These are phyloP conservation scores for Plasmodium coatneyi DNA, from an alignment of 169 alveolate species.

Conservation along the genomic window DNA sequence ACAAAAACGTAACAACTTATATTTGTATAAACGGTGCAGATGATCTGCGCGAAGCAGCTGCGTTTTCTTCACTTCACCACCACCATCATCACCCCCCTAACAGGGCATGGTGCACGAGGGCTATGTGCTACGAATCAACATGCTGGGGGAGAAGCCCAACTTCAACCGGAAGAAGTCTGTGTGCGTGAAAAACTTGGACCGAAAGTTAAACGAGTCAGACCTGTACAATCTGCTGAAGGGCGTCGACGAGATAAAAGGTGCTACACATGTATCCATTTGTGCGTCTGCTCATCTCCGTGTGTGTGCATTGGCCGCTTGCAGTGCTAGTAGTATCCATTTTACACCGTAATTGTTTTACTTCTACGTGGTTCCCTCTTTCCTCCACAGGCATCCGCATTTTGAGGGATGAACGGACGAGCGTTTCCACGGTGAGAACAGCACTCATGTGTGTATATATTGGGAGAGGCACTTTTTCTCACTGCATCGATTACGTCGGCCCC, in stretches of 20 bases:
- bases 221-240: conserved; percentile 34
- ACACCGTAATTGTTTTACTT: not conserved
- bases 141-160: conserved; percentile 2
- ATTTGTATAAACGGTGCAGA: not conserved
- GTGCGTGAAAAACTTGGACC: conserved; percentile 28
- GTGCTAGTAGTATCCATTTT: too few relatives aligned
- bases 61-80: not conserved
- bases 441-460: not conserved
- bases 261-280: not conserved
- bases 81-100: not conserved
- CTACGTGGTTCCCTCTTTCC: not conserved
- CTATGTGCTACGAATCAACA: conserved; percentile 33
- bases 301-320: not conserved
- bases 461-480: not conserved
- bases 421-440: conserved; percentile 22
- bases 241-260: conserved; percentile 45
- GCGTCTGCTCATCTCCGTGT: not conserved
- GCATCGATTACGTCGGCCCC: too few relatives aligned
- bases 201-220: conserved; percentile 21
- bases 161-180: conserved; percentile 36
- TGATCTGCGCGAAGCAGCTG: not conserved
- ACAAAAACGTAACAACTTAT: conserved; percentile 24
- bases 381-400: conserved; percentile 29
- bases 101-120: conserved; percentile 57
- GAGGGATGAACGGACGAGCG: conserved; percentile 14